These are phyloP conservation scores for Bipolaris cookei DNA, from an alignment of 2,329 filamentous ascomycete species.

Conservation along the genomic window DNA sequence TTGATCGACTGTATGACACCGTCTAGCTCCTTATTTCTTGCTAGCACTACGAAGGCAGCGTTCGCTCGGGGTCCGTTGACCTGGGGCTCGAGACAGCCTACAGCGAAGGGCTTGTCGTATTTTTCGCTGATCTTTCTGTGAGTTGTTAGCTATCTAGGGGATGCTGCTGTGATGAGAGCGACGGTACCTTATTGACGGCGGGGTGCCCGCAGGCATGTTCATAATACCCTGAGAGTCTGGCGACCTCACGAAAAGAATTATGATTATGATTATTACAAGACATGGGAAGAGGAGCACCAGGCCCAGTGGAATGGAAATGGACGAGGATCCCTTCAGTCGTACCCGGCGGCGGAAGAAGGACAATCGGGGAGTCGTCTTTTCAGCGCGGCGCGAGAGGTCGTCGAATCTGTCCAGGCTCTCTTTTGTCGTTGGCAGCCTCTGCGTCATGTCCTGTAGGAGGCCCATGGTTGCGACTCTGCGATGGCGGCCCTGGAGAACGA, in stretches of 20 bases:
- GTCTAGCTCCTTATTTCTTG: constrained; percentile 93
- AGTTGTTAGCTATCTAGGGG: constrained; percentile 21
- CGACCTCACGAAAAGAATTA: constrained; percentile 87
- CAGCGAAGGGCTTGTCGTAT: constrained; percentile 94
- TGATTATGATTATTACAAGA: constrained; percentile 87
- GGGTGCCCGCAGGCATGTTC: constrained; percentile 84
- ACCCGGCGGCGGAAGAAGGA: constrained; percentile 87
- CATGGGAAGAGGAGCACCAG: constrained; percentile 91
- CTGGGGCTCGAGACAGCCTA: constrained; percentile 81
- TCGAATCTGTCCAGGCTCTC: constrained; percentile 53
- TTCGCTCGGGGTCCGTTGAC: constrained; percentile 83
- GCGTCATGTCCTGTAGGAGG: constrained; percentile 47
- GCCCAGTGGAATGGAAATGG: constrained; percentile 88
- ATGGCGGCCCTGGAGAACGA: constrained; percentile 15
- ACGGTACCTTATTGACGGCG: constrained; percentile 84
- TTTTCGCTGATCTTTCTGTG: constrained; percentile 93
- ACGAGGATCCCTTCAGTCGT: constrained; percentile 88
- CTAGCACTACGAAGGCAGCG: constrained; percentile 92
- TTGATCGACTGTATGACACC: constrained; percentile 97
- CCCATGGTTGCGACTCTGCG: constrained; percentile 21
- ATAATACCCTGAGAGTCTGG: constrained; percentile 81
- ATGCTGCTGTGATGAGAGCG: background rate
- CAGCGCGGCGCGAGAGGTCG: constrained; percentile 51
- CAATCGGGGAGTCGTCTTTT: constrained; percentile 60
- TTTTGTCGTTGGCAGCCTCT: constrained; percentile 55